Evolutionary conservation across 257 asterid species (phyloP).

Genomic region (Vinca minor): DNA sequence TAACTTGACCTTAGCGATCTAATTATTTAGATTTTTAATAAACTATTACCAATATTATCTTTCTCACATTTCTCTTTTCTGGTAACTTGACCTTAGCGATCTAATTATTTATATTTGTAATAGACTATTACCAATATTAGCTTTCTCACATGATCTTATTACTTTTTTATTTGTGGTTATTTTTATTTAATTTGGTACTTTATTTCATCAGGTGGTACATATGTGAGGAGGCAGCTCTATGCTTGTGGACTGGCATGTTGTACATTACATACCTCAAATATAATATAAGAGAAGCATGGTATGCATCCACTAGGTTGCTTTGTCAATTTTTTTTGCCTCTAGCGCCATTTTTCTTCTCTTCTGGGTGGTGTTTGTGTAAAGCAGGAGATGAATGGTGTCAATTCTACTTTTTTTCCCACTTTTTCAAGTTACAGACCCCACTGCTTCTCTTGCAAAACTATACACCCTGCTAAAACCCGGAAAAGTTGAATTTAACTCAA

Average conservation of each 20-base stretch:
- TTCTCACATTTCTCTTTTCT: not conserved
- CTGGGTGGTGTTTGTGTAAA: too few relatives aligned
- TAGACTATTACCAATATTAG: not conserved
- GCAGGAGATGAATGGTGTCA: too few relatives aligned
- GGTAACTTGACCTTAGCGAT: not conserved
- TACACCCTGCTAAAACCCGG: too few relatives aligned
- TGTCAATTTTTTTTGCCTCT: too few relatives aligned
- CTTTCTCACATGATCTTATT: not conserved
- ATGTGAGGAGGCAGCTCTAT: conserved; percentile 70
- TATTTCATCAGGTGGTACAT: conserved; percentile 89
- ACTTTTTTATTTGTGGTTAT: not conserved
- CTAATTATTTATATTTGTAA: not conserved
- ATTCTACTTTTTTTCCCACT: too few relatives aligned
- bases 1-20: not conserved
- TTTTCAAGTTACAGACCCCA: too few relatives aligned
- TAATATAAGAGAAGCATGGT: conserved; percentile 72
- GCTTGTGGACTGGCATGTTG: conserved; percentile 77
- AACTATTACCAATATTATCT: not conserved
- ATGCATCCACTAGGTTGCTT: conserved; percentile 22
- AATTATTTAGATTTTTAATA: not conserved
- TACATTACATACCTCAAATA: conserved; percentile 65
- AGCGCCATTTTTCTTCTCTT: too few relatives aligned
- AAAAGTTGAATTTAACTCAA: too few relatives aligned
- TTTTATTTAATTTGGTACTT: conserved; percentile 6
- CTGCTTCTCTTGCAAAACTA: too few relatives aligned